A percentile compares a stretch with the other conserved stretches of the same genome.
phyloP scores from a whole-genome alignment of 352 stramenopile genomes.

The Phytophthora tubulina region DNA sequence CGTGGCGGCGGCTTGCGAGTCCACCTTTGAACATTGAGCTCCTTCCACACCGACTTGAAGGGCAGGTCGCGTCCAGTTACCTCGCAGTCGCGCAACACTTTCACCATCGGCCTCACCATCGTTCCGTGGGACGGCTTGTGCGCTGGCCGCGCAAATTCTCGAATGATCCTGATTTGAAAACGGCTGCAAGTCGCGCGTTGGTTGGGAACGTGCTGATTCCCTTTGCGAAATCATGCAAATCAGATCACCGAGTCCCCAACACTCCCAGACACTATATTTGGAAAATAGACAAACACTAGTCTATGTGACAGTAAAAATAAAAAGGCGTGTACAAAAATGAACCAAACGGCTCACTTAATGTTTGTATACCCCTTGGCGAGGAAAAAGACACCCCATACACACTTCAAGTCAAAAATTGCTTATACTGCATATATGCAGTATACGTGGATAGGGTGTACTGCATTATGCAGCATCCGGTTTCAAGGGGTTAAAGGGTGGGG shows the following conservation, averaged over 20 bases:
- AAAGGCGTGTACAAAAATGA: conserved; percentile 4
- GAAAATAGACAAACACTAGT: neutral
- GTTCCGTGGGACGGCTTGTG: neutral
- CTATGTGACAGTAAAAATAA: neutral
- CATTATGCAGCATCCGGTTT: conserved; percentile 32
- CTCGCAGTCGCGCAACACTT: neutral
- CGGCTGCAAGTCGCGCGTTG: neutral
- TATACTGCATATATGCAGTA: conserved; percentile 29
- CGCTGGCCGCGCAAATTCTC: conserved; percentile 9
- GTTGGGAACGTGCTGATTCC: neutral
- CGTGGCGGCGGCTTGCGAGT: neutral
- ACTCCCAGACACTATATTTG: too few relatives aligned
- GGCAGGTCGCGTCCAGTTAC: conserved; percentile 2
- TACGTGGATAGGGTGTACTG: conserved; percentile 8
- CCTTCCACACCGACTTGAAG: conserved; percentile 12
- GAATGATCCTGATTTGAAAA: conserved; percentile 15
- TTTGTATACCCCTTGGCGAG: conserved; percentile 17
- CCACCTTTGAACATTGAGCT: conserved; percentile 9
- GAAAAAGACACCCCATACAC: conserved; percentile 26
- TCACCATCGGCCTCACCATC: neutral
- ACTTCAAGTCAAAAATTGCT: conserved; percentile 21
- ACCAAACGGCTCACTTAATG: conserved; percentile 8
- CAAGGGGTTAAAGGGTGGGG: conserved; percentile 13
- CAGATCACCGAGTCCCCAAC: too few relatives aligned
- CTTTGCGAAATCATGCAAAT: too few relatives aligned